Evolutionary conservation across 768 basidiomycete genomes (phyloP), one percentile per base, ranked within the genome.

Genomic region (Myochromella boudieri): DNA sequence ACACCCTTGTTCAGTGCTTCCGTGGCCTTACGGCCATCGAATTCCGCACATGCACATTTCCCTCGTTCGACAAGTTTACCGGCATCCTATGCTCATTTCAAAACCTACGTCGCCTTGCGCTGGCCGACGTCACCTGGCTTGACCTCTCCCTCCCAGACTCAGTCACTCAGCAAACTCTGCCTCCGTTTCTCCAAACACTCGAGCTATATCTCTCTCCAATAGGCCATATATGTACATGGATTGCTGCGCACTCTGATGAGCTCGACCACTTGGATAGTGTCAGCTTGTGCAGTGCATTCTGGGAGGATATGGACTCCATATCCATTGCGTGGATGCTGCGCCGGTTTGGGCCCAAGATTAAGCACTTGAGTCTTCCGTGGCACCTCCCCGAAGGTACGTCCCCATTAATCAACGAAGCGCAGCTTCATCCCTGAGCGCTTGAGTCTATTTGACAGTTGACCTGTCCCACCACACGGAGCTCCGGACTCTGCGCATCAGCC

Each of bases 381-480:
- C 57, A 56, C 27, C 55, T 60, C 14, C 57, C 54, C 12, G 57
- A 63, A 57, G 55, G 61, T 63, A 46, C 29, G 59, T 52, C 12
- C 29, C 10, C 17, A 26, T 42, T 24, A 31, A 21, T 21, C 29
- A 25, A 22, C 25, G 28, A 20, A 32, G 26, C 33, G 25, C 32
- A 31, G 41, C 21, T 48, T 37, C 43, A 12, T 36, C 28, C 20
- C 39, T 21, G 29, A 41, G 38, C 33, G 22, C 17, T 41, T 24
- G 26, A 33, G 17, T 48, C 27, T 20, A 11, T 24, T 38, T 42
- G 31, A 38, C 49, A 56, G 55, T 56, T 41, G 55, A 56, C 43
- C 28, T 56, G 29, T 56, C 55, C 25, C 48, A 53, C 18, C 51
- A 53, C 22, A 51, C 52, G 25, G 46, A 51, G 48, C 55, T 56